phyloP scores from a whole-genome alignment of 1,284 basidiomycete genomes.

The Mrakiaceae sp. region DNA sequence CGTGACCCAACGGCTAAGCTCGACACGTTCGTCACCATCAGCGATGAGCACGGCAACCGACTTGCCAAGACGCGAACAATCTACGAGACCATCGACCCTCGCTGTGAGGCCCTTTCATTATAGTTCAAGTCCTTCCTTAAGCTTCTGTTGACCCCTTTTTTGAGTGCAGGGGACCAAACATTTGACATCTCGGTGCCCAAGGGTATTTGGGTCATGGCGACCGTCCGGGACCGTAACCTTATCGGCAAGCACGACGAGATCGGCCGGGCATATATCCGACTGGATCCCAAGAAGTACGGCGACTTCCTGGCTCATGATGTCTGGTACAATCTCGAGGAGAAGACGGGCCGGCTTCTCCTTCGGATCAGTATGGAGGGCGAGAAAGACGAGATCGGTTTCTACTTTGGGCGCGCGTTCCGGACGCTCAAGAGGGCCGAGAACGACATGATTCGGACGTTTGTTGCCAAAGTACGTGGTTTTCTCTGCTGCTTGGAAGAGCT shows the following conservation, averaged over 20 bases:
- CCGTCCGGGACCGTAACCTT: conserved; percentile 77
- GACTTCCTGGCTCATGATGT: conserved; percentile 85
- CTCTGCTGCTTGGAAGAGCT: background rate
- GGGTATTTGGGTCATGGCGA: conserved; percentile 91
- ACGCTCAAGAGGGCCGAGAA: conserved; percentile 86
- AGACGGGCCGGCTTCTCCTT: conserved; percentile 64
- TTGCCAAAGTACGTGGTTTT: conserved; percentile 69
- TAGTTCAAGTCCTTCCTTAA: too few species aligned
- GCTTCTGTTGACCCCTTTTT: too few species aligned
- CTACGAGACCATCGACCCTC: conserved; percentile 76
- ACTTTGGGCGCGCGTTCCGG: conserved; percentile 91
- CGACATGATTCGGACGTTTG: conserved; percentile 93
- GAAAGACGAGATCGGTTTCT: conserved; percentile 95
- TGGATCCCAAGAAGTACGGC: conserved; percentile 78
- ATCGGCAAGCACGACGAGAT: conserved; percentile 84
- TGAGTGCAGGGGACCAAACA: conserved; percentile 73
- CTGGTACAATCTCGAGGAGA: conserved; percentile 82
- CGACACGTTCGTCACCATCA: conserved; percentile 89
- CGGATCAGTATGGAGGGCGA: conserved; percentile 97
- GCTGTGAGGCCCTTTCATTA: conserved; percentile 46
- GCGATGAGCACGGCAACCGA: conserved; percentile 79
- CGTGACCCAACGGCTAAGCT: conserved; percentile 47
- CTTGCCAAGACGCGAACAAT: conserved; percentile 93
- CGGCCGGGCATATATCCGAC: conserved; percentile 80
- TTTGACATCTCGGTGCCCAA: conserved; percentile 76